These are phyloP conservation scores for Diaporthe humulicola DNA, from an alignment of 2,329 filamentous ascomycete genomes.

Conservation along the genomic window DNA sequence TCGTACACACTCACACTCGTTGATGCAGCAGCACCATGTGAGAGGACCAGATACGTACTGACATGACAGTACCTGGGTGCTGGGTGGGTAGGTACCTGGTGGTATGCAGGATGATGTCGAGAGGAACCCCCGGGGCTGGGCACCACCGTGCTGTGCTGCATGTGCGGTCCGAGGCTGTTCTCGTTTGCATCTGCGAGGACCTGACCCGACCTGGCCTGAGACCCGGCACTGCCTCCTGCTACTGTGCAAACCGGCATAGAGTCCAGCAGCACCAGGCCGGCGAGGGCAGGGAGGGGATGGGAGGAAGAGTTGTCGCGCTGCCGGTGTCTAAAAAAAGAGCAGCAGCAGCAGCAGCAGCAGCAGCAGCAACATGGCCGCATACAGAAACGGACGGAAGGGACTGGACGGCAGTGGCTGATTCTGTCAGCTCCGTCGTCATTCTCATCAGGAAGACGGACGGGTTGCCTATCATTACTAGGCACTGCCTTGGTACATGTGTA, in stretches of 20 bases:
- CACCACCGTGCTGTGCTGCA: not conserved
- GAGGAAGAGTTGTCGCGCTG: conserved; percentile 5
- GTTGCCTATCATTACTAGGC: not conserved
- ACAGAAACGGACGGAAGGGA: conserved; percentile 7
- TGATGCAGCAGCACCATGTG: not conserved
- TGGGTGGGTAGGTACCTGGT: not conserved
- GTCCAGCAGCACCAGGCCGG: conserved; percentile 3
- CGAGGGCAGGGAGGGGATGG: not conserved
- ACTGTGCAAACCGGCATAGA: not conserved
- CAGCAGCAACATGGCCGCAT: conserved; percentile 6
- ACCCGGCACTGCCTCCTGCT: conserved; percentile 14
- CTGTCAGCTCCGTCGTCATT: conserved; percentile 21
- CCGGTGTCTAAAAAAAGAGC: conserved; percentile 32
- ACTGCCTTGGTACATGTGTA: not conserved
- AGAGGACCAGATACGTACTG: not conserved
- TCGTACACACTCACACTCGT: not conserved
- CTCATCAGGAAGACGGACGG: not conserved
- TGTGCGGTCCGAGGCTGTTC: conserved; percentile 19
- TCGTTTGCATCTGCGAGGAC: conserved; percentile 18
- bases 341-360: not conserved
- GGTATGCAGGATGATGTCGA: conserved; percentile 9
- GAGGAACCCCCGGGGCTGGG: not conserved
- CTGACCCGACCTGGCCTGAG: conserved; percentile 20
- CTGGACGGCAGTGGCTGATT: conserved; percentile 15
- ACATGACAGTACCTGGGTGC: not conserved